A percentile compares a stretch with the other conserved stretches of the same genome.
phyloP scores from a whole-genome alignment of 345 rosid species.

The Euphorbia lathyris region DNA sequence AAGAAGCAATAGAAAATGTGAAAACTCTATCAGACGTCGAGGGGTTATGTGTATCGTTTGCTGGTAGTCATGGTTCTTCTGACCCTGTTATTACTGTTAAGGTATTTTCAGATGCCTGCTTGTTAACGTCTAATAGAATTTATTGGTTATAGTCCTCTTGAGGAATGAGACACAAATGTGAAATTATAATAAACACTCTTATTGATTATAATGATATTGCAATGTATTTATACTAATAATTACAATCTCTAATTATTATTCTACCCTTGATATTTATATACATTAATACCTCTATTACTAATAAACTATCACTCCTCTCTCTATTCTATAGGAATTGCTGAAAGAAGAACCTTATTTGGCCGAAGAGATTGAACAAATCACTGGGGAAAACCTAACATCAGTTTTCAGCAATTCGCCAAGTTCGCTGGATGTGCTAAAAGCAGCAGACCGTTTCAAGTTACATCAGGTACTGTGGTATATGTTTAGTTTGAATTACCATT shows the following conservation, averaged over 20 bases:
- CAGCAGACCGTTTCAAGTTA: slow-evolving; percentile 72
- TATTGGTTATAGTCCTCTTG: not conserved
- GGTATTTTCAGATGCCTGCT: no score
- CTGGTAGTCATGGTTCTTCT: slow-evolving; percentile 47
- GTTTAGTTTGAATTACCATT: not conserved
- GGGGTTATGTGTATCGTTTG: slow-evolving; percentile 70
- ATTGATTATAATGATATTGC: no score
- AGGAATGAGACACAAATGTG: no score
- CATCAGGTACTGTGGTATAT: slow-evolving; percentile 53
- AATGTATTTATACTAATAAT: no score
- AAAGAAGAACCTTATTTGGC: slow-evolving; percentile 74
- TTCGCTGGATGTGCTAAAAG: slow-evolving; percentile 79
- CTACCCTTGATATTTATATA: no score
- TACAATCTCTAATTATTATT: no score
- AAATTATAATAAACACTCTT: no score
- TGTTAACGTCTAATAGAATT: not conserved
- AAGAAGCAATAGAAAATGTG: slow-evolving; percentile 63
- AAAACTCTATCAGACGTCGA: slow-evolving; percentile 95
- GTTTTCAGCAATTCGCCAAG: slow-evolving; percentile 59
- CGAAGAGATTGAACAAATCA: slow-evolving; percentile 72
- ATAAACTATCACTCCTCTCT: slow-evolving; percentile 1
- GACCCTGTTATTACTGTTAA: slow-evolving; percentile 88
- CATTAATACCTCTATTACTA: no score
- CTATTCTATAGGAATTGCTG: slow-evolving; percentile 53
- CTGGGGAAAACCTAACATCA: slow-evolving; percentile 46